Base-by-base conservation (phyloP, 371 early-diverging fungal genomes). In the Mortierella sp. region DNA sequence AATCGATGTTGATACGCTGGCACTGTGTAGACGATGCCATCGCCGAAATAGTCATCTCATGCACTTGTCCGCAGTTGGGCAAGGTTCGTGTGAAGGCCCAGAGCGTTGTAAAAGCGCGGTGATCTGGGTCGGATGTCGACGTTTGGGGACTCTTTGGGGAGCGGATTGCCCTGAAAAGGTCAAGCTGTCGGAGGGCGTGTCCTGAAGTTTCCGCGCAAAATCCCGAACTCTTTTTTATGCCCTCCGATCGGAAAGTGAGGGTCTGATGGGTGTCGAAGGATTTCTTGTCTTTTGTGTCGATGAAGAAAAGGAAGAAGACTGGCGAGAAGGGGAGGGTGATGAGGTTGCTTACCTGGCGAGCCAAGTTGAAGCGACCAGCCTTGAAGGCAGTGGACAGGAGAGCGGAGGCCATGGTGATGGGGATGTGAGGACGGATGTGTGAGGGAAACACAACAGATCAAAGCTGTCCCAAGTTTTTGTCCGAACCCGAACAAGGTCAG, bases 371-470 rank as follows among this genome's bases (percentile, higher is more conserved):
- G 71, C 86, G 86, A 73, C 76, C 75, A 54, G 79, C 82, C 77
- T 57, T 82, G 82, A 86, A 82, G 79, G 86, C 86, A 61, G 73
- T 79, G 75, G 86, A 86, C 61, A 86, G 61, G 37, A 86, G 77
- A 71, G 75, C 75, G 43, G 80, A 80, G 44, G 80, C 80, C 80
- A 80, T 80, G 74, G 79, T 69, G 51, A 53, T 46, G 73, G 53
- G 72, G 64, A 64, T 64, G 64, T 64, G 40, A 64, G 40, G 64
- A 64, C 64, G 59, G 59, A 59, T 59, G 59, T 59, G 59, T 59
- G 59, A 59, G 59, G 59, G 31, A 59, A 46, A 53, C 53, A 16
- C 64, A 64, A 64, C 64, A 64, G 37, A 64, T 40, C 34, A 64
- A 64, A 64, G 59, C 59, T 31, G 59, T 46, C 31, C 59, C 59